Evolutionary conservation across 2,329 filamentous ascomycete genomes (phyloP), one percentile per base, ranked within the genome.

Genomic region (Aspergillus fumigatiaffinis): DNA sequence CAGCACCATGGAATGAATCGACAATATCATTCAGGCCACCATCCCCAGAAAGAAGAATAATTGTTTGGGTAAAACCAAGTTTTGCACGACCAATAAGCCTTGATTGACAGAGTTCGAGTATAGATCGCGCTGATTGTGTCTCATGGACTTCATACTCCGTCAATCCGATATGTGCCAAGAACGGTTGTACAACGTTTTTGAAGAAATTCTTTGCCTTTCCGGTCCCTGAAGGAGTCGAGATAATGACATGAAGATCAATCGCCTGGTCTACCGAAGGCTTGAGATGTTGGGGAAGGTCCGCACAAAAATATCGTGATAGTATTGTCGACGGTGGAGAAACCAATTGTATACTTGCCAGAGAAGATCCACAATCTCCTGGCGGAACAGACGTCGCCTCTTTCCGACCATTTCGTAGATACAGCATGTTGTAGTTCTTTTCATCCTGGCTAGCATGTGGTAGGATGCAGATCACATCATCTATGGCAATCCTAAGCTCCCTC

Each of bases 1-100:
- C 35, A 9, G 62, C 53, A 52, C 59, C 56, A 61, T 71, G 50
- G 67, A 88, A 79, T 2, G 83, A 84, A 68, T 97, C 95, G 58
- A 96, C 79, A 1, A 94, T 78, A 65, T 97, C 93, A 20, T 92
- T 83, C 2, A 96, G 74, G 5, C 92, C 93, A 14, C 93, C 93
- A 71, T 97, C 93, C 6, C 93, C 93, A 51, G 89, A 93, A 4
- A 97, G 80, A 12, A 97, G 81, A 29, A 97, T 75, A 26, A 97
- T 80, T 0, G 87, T 86, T 68, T 87, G 84, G 12, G 70, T 63
- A 4, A 74, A 62, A 1, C 79, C 79, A 52, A 73, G 54, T 56
- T 78, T 79, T 14, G 84, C 84, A 41, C 70, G 68, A 1, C 78
- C 75, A 12, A 84, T 73, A 60, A 87, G 76, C 23, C 72, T 66